A percentile compares a stretch with the other conserved stretches of the same genome.
Conservation (phyloP, 192 early-diverging fungal species). For the Glomus cerebriforme region DNA sequence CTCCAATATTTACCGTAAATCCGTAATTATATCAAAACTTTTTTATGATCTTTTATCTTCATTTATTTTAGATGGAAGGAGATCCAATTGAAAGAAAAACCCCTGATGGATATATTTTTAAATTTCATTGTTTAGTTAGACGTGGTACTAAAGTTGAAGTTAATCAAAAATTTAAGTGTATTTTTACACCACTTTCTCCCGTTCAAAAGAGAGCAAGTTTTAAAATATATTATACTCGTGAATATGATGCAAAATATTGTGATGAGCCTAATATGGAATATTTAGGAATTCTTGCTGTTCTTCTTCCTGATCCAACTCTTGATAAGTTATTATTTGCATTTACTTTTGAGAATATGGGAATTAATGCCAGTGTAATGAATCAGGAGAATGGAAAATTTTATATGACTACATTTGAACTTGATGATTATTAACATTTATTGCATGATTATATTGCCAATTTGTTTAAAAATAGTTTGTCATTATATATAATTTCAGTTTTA, state of each 20-base stretch:
- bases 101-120: background rate
- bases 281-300: background rate
- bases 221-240: background rate
- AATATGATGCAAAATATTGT: background rate
- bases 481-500: no score
- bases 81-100: background rate
- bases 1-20: no score
- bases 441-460: no score
- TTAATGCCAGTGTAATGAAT: background rate
- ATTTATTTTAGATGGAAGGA: background rate
- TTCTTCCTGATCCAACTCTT: background rate
- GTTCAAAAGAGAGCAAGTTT: background rate
- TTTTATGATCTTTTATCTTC: background rate
- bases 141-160: background rate
- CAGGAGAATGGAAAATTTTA: background rate
- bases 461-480: no score
- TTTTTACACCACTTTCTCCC: background rate
- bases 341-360: background rate
- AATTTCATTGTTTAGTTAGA: background rate
- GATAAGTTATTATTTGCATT: background rate
- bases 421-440: no score
- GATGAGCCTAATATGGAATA: background rate
- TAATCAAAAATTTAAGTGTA: background rate
- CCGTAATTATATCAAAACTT: no score
- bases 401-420: background rate